Evolutionary conservation across 345 rosid genomes (phyloP), one percentile per base, ranked within the genome.

Genomic region (Lepidium sativum): DNA sequence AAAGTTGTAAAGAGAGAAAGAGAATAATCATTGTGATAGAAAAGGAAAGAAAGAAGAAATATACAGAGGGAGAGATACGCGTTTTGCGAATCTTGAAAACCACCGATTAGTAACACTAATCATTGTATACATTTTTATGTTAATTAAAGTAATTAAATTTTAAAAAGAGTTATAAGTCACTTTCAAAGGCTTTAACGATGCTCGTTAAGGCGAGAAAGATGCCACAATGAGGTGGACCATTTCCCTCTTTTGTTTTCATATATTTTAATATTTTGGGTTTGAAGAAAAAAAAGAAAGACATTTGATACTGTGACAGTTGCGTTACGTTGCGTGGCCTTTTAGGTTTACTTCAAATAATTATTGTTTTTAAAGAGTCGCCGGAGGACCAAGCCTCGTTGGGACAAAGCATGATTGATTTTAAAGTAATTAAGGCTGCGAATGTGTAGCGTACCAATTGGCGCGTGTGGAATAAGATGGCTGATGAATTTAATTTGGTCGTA

Each of bases 61-160:
- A 71, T 69, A 48, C 17, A 39, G 25, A 25, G 8, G 44, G 50
- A 44, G 50, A 44, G 37, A 9, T 20, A 57, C 67, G 72, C 77
- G 77, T 67, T 60, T 42, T 16, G 25, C 68, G 52, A n/a, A 35
- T 59, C 9, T 45, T 62, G 23, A 2, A 44, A 51, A 63, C 56
- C 76, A 72, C 63, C 67, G 56, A 51, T 72, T 72, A 65, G 35
- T 65, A 40, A 8, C 8, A 63, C 43, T 62, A 58, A 50, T 72
- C 18, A 59, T 53, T 35, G 31, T 51, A 9, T 37, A 64, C 39
- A 16, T 49, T 15, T 62, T 54, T 43, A 13, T 45, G 54, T 12
- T 69, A 23, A 32, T 60, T 69, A 34, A 39, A 9, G 9, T 12
- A 14, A 20, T 57, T 58, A 29, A 37, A 20, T 60, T 23, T 1